Evolutionary conservation across 495 filamentous ascomycete genomes (phyloP), one percentile per base, ranked within the genome.

Genomic region (Astrocystis sublimbata): DNA sequence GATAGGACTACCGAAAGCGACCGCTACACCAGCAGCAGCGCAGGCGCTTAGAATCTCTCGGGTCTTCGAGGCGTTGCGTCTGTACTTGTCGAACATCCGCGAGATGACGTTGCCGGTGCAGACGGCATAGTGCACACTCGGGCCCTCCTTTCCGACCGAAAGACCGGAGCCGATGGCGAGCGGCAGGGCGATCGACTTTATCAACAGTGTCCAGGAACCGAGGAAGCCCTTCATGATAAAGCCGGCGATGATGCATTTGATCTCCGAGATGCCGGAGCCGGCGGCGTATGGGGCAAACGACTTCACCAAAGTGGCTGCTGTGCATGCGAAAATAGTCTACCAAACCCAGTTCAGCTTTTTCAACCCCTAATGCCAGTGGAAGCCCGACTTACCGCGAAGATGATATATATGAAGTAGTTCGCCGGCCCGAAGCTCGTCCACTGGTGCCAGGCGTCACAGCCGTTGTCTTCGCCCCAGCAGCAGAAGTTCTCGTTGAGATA

Each of bases 151-250:
- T 53, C 94, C 94, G 35, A 98, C 92, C 6, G 92, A 97, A 8
- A 98, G 81, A 13, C 94, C 94, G 15, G 96, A 98, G 19, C 89
- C 92, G 71, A 98, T 98, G 46, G 94, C 91, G 19, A 98, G 81
- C 0, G 94, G 94, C 50, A 98, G 76, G 35, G 90, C 89, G 54
- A 98, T 85, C 3, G 93, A 96, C 75, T 98, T 98, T 72, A 98
- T 98, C 38, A 96, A 65, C 10, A 98, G 79, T 15, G 94, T 98
- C 89, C 91, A 91, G 64, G 88, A 89, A 31, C 94, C 91, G 41
- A 98, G 82, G 69, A 98, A 98, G 6, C 94, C 94, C 73, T 98
- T 97, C 94, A 98, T 98, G 59, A 98, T 90, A 67, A 98, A 98
- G n/a, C 94, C 94, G 6, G 93, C 93, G 68, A 98, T 96, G 66